Evolutionary conservation across 306 rosid species (phyloP), one percentile per base, ranked within the genome.

Genomic region (Styphnolobium japonicum): DNA sequence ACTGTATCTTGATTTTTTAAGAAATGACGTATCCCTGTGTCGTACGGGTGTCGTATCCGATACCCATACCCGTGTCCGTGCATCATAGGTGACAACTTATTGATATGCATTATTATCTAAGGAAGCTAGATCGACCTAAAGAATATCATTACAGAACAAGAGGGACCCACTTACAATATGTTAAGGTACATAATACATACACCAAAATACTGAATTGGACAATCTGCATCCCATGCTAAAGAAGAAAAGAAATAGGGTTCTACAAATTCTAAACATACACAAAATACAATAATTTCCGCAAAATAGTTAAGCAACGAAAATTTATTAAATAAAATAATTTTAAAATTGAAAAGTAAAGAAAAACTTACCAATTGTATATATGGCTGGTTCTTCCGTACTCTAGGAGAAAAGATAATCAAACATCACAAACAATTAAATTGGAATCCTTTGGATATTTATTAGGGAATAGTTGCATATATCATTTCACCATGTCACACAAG

Each of bases 321-420:
- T 19, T 70, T 31, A 16, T 70, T 23, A 46, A 10, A 37, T 34
- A 53, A 53, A 21, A 51, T 10, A 46, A 56, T 45, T 68, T 62
- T n/a, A 18, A n/a, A 64, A 57, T 12, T 48, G 58, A 25, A 6
- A 31, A 63, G 48, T 22, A 31, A 69, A 87, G 73, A 40, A 55
- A 85, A 68, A 37, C 72, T 63, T 88, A 92, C 98, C 98, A 92
- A 79, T 94, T 94, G 89, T 94, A 94, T 43, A 92, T 81, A 81
- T 94, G 98, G 79, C 93, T 82, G 67, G 94, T 85, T 87, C 88
- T 85, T 86, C 97, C 97, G 76, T 90, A 92, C 85, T 89, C 97
- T 94, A 65, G 81, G 68, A 31, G 63, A 83, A 80, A 86, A 66
- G 61, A 48, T 53, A 40, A 42, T 42, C 73, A 83, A 79, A 80